These are phyloP conservation scores for Fragaria nilgerrensis DNA, from an alignment of 306 rosid genomes.

Conservation along the genomic window DNA sequence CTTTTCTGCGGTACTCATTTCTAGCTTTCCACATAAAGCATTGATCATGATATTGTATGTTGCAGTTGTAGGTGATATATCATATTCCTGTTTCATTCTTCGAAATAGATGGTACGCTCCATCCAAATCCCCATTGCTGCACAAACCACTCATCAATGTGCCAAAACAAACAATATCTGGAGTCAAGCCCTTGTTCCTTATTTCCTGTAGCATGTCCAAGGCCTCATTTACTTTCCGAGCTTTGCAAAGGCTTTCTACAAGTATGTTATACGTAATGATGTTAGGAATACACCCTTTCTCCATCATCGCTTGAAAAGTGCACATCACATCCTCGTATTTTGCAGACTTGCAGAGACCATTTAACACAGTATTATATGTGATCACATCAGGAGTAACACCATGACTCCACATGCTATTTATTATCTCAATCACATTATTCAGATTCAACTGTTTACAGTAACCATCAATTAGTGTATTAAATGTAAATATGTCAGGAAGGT, in stretches of 20 bases:
- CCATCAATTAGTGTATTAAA: conserved; percentile 88
- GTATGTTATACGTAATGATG: conserved; percentile 62
- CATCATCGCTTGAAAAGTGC: conserved; percentile 59
- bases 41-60: conserved; percentile 65
- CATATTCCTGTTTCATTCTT: conserved; percentile 42
- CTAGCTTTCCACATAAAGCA: conserved; percentile 67
- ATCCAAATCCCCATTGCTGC: conserved; percentile 61
- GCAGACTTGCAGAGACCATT: conserved; percentile 89
- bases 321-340: conserved; percentile 59
- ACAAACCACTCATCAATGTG: conserved; percentile 66
- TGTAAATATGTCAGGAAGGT: conserved; percentile 78
- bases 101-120: conserved; percentile 67
- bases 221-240: conserved; percentile 61
- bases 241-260: conserved; percentile 82
- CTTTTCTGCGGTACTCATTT: conserved; percentile 49
- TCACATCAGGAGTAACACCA: conserved; percentile 85
- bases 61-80: conserved; percentile 56
- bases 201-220: conserved; percentile 55
- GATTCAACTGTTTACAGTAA: conserved; percentile 63
- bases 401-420: conserved; percentile 70
- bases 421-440: conserved; percentile 59
- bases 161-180: conserved; percentile 71
- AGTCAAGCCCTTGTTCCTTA: conserved; percentile 51
- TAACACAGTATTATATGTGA: conserved; percentile 74
- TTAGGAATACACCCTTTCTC: conserved; percentile 72